phyloP scores from a whole-genome alignment of 306 rosid species.

The Leucaena leucocephala region DNA sequence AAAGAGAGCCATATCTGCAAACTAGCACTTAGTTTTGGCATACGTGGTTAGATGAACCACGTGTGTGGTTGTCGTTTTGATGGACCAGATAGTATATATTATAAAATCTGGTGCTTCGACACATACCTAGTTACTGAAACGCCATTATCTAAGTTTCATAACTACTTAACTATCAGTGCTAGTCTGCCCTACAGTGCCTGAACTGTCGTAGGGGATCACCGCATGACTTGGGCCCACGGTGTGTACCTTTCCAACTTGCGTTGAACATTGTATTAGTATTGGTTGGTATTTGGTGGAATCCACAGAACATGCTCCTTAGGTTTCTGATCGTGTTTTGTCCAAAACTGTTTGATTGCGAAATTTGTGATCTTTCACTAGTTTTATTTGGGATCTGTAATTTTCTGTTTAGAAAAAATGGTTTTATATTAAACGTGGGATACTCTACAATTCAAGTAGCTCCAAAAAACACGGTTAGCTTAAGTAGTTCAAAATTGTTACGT shows the following conservation, averaged over 20 bases:
- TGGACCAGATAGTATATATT: background rate
- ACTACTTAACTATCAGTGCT: slow-evolving; percentile 26
- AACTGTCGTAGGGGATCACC: slow-evolving; percentile 37
- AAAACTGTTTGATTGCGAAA: background rate
- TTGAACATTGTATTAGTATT: background rate
- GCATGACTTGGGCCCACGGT: slow-evolving; percentile 35
- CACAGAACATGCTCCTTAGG: slow-evolving; percentile 25
- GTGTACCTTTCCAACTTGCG: background rate
- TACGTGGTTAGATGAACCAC: slow-evolving; percentile 33
- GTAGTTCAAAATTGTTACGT: background rate
- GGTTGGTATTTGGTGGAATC: background rate
- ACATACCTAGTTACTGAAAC: background rate
- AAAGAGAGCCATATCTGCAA: slow-evolving; percentile 21
- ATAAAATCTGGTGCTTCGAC: background rate
- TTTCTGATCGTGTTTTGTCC: slow-evolving; percentile 7
- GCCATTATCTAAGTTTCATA: slow-evolving; percentile 34
- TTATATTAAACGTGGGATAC: background rate
- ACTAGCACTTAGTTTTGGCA: background rate
- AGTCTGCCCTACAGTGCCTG: slow-evolving; percentile 28
- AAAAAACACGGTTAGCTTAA: background rate
- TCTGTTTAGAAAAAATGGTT: background rate
- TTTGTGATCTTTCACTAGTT: slow-evolving; percentile 36
- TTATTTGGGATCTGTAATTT: background rate
- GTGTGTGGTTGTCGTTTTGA: slow-evolving; percentile 33
- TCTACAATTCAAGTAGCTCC: background rate